Conservation (phyloP, 805 yeast genomes). For the Candida chauliodis region DNA sequence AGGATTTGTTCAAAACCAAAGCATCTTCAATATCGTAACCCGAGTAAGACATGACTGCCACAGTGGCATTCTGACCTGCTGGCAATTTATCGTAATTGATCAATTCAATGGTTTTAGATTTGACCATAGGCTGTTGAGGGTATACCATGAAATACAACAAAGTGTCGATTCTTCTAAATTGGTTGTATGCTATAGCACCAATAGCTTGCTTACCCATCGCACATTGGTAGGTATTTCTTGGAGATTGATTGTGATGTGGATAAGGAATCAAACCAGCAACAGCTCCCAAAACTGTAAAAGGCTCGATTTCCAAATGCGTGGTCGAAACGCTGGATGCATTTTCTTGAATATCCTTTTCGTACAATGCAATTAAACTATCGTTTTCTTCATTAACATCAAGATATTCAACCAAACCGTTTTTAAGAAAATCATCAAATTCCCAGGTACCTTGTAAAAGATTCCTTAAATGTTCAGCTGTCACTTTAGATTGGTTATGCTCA, state of each 20-base stretch:
- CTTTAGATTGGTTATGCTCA: slow-evolving; percentile 61
- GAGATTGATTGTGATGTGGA: slow-evolving; percentile 91
- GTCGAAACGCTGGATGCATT: slow-evolving; percentile 44
- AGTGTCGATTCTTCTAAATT: slow-evolving; percentile 92
- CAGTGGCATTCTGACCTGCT: slow-evolving; percentile 98
- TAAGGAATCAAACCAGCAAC: slow-evolving; percentile 91
- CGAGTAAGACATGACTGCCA: slow-evolving; percentile 98
- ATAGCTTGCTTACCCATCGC: slow-evolving; percentile 99
- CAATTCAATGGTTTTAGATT: slow-evolving; percentile 92
- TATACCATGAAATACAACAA: slow-evolving; percentile 93
- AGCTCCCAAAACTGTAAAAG: slow-evolving; percentile 88
- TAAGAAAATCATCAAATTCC: slow-evolving; percentile 88
- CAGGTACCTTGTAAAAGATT: slow-evolving; percentile 64
- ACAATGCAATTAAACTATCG: slow-evolving; percentile 87
- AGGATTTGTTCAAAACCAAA: slow-evolving; percentile 85
- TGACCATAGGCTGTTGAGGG: slow-evolving; percentile 99
- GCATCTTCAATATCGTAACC: slow-evolving; percentile 99
- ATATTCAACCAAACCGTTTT: slow-evolving; percentile 86
- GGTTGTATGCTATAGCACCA: slow-evolving; percentile 98
- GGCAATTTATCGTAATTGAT: slow-evolving; percentile 95
- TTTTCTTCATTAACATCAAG: slow-evolving; percentile 97
- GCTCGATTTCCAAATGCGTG: slow-evolving; percentile 94
- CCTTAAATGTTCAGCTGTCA: slow-evolving; percentile 65
- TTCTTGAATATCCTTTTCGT: slow-evolving; percentile 55
- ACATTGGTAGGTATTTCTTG: slow-evolving; percentile 89